Percentiles rank a stretch among this genome's conserved stretches.
Conservation (phyloP, 2,329 filamentous ascomycete species). For the Leptographium wingfieldii region DNA sequence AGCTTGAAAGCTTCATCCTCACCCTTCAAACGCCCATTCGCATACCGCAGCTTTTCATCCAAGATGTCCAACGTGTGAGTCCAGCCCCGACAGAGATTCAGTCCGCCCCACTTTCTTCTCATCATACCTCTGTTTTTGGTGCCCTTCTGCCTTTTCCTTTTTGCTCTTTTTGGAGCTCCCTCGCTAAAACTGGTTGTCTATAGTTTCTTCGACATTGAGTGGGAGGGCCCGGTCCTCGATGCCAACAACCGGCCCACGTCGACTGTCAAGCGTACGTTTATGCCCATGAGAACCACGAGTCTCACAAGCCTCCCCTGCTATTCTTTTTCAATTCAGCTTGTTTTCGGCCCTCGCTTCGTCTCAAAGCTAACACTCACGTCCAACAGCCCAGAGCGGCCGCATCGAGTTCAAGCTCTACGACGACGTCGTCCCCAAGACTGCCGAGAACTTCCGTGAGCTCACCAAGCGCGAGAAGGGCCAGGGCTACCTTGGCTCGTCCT, state of each 20-base stretch:
- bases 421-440: slow-evolving; percentile 77
- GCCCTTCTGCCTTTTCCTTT: neutral
- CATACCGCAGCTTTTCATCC: slow-evolving; percentile 23
- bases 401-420: slow-evolving; percentile 79
- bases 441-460: slow-evolving; percentile 72
- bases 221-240: slow-evolving; percentile 60
- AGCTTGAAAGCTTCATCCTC: slow-evolving; percentile 14
- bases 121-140: neutral
- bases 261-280: slow-evolving; percentile 44
- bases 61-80: slow-evolving; percentile 55
- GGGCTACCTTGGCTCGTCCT: slow-evolving; percentile 70
- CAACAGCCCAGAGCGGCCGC: slow-evolving; percentile 56
- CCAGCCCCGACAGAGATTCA: neutral
- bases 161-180: neutral
- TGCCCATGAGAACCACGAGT: neutral
- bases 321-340: neutral
- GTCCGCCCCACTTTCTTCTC: slow-evolving; percentile 5
- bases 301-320: neutral
- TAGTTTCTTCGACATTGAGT: slow-evolving; percentile 61
- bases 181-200: slow-evolving; percentile 3
- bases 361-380: neutral
- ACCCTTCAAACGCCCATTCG: slow-evolving; percentile 17
- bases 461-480: slow-evolving; percentile 72
- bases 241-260: slow-evolving; percentile 41
- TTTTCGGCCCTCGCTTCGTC: neutral